phyloP scores from a whole-genome alignment of 257 asterid species.

The Plantago major region DNA sequence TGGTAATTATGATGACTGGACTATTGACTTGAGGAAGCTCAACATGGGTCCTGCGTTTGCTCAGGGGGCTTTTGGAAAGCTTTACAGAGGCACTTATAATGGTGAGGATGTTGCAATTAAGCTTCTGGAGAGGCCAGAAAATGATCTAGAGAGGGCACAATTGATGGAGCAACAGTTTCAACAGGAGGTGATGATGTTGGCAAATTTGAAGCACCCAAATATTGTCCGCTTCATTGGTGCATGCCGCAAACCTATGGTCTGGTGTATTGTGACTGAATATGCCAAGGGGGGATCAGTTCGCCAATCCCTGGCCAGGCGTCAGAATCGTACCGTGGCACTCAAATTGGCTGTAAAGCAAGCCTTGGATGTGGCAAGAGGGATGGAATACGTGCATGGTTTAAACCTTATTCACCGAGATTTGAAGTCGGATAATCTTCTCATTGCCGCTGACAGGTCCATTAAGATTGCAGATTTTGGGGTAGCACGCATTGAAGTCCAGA shows the following conservation, averaged over 20 bases:
- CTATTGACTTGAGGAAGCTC: constrained; percentile 88
- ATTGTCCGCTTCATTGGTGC: constrained; percentile 94
- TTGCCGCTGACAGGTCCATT: constrained; percentile 85
- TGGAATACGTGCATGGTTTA: constrained; percentile 90
- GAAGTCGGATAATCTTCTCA: constrained; percentile 93
- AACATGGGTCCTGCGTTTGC: constrained; percentile 98
- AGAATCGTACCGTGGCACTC: constrained; percentile 85
- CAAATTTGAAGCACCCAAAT: constrained; percentile 80
- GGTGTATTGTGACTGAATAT: constrained; percentile 97
- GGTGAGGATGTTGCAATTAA: constrained; percentile 95
- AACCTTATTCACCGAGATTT: constrained; percentile 89
- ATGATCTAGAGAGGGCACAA: constrained; percentile 74
- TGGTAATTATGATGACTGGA: constrained; percentile 86
- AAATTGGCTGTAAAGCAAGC: constrained; percentile 99
- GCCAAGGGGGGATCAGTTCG: constrained; percentile 98
- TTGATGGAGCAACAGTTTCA: constrained; percentile 98
- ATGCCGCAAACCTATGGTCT: constrained; percentile 94
- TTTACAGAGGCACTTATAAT: constrained; percentile 82
- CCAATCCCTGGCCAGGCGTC: constrained; percentile 76
- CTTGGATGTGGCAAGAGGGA: constrained; percentile 94
- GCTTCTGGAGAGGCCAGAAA: constrained; percentile 90
- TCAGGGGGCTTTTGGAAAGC: constrained; percentile 97
- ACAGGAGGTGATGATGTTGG: constrained; percentile 98
- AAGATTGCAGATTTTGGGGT: constrained; percentile 98
- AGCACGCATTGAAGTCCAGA: constrained; percentile 95